These are phyloP conservation scores for Margaritispora aquatica DNA, from an alignment of 495 filamentous ascomycete genomes.

Conservation along the genomic window DNA sequence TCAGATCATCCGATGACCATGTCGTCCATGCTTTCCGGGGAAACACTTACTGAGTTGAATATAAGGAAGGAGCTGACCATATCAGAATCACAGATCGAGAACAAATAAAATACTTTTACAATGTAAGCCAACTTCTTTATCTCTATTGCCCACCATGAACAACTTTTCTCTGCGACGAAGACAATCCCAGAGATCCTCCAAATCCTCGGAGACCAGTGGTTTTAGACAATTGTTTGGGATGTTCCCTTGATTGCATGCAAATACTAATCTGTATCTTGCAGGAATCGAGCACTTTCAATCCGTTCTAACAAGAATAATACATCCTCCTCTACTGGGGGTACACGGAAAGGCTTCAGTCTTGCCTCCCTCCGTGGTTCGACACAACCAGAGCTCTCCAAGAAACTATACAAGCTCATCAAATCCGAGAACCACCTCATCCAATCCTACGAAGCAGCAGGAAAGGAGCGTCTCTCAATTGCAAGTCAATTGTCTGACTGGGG, in stretches of 20 bases:
- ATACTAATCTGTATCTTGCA: conserved; percentile 8
- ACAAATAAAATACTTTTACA: not conserved
- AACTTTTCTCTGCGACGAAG: conserved; percentile 11
- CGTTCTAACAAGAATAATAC: conserved; percentile 40
- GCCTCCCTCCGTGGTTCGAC: conserved; percentile 72
- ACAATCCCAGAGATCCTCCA: conserved; percentile 3
- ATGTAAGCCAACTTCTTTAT: conserved; percentile 8
- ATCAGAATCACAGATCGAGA: not conserved
- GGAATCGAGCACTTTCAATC: conserved; percentile 48
- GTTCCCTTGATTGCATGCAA: not conserved
- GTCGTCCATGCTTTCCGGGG: not conserved
- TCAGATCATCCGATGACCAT: not conserved
- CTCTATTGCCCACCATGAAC: conserved; percentile 4
- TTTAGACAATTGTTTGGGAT: conserved; percentile 5
- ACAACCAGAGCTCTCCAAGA: conserved; percentile 78
- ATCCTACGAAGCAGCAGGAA: conserved; percentile 74
- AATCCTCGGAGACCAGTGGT: conserved; percentile 7
- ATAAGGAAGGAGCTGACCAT: conserved; percentile 12
- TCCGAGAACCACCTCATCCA: conserved; percentile 77
- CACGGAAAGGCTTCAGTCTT: conserved; percentile 56
- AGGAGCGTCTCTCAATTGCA: conserved; percentile 75
- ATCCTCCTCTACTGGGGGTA: conserved; percentile 31
- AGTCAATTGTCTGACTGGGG: conserved; percentile 96
- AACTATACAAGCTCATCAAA: conserved; percentile 87
- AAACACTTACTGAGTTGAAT: not conserved